Base-by-base conservation (phyloP, 1,284 basidiomycete genomes). In the Sanghuangporus sanghuang region DNA sequence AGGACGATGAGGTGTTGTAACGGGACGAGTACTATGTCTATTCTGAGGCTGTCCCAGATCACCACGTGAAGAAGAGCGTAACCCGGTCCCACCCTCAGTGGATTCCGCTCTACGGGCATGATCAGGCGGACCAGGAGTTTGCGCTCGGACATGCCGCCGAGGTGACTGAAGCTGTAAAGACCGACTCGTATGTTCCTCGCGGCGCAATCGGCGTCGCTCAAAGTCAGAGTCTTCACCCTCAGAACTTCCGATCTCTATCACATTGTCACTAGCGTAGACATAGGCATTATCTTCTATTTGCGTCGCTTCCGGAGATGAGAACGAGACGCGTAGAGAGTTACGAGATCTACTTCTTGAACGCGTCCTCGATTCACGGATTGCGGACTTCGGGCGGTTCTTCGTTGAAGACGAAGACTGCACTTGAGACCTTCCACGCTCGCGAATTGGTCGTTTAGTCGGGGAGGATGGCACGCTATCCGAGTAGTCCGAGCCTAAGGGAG, bases 271-370 rank as follows among this genome's bases (percentile, higher is more conserved):
- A 7, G 23, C 60, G 32, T 21, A 59, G 7, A 46, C 50, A 27
- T 55, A 60, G 7, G 39, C 39, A 11, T 44, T 18, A 35, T 64
- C 63, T 11, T 64, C 63, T 9, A 64, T 64, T 35, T 61, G 59
- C 35, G 52, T 57, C 40, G 63, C 63, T 36, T 64, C 63, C 2
- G 63, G 63, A 8, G 63, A 61, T 14, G 63, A 64, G 21, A 64
- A 64, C 21, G 63, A 64, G 32, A 64, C 63, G 23, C 59, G 63
- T 11, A 57, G 50, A n/a, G n/a, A 32, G 27, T 18, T 9, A 32
- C 32, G 48, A 11, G 57, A 48, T 40, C 54, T 61, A 36, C 44
- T 56, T 42, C 63, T 38, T 21, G 53, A 57, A 1, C 27, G 35
- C 18, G 52, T 39, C 27, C 59, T 62, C 14, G 53, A 38, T 50